Conservation (phyloP, 1,284 basidiomycete genomes). For the Leccinum subatratum region DNA sequence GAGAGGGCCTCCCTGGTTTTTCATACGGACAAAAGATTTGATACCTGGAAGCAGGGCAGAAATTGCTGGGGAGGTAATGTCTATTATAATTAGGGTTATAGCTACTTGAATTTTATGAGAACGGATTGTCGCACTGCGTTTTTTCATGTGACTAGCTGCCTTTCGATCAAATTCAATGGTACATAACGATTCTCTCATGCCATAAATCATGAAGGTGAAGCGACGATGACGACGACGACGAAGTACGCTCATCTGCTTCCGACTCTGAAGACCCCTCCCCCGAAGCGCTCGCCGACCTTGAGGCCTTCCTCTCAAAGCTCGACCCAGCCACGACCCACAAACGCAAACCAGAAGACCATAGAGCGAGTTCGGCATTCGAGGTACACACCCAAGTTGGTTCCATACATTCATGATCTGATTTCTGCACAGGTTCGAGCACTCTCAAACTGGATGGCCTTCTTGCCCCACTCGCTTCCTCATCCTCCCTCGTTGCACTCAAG, state of each 20-base stretch:
- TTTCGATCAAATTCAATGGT: no score
- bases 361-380: slow-evolving; percentile 61
- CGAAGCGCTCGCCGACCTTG: slow-evolving; percentile 62
- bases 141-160: no score
- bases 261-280: slow-evolving; percentile 56
- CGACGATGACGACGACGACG: slow-evolving; percentile 29
- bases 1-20: background rate
- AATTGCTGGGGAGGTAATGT: background rate
- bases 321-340: slow-evolving; percentile 58
- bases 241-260: slow-evolving; percentile 47
- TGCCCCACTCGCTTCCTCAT: slow-evolving; percentile 56
- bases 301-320: slow-evolving; percentile 68
- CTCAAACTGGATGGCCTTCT: slow-evolving; percentile 74
- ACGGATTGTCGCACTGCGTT: no score
- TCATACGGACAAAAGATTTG: background rate
- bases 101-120: no score
- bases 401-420: slow-evolving; percentile 9
- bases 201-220: no score
- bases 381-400: slow-evolving; percentile 32
- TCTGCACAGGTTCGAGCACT: slow-evolving; percentile 42
- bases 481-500: slow-evolving; percentile 62
- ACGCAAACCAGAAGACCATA: slow-evolving; percentile 66
- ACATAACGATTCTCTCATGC: no score
- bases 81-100: background rate
- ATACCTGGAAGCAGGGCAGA: background rate